A percentile compares a stretch with the other conserved stretches of the same genome.
Conservation (phyloP, 2,329 filamentous ascomycete genomes). For the Fusarium phyllophilum region DNA sequence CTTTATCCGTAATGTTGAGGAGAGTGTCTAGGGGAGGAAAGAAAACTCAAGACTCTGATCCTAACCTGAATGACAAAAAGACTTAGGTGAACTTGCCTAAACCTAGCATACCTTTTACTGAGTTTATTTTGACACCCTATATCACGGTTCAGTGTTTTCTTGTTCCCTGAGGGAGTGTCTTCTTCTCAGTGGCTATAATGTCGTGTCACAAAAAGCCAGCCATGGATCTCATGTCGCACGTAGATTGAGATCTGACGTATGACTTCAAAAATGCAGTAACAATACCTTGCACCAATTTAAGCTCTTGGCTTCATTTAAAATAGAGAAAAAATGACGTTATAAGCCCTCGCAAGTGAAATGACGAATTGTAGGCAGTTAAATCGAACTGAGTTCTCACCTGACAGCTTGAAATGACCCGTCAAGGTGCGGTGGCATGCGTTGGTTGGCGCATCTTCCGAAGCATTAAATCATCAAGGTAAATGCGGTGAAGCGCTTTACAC, state of each 20-base stretch:
- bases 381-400: not conserved
- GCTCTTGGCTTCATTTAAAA: too few relatives aligned
- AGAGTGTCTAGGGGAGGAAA: too few relatives aligned
- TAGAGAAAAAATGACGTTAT: not conserved
- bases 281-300: not conserved
- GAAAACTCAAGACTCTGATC: too few relatives aligned
- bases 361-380: not conserved
- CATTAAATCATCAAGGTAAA: not conserved
- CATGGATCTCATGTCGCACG: not conserved
- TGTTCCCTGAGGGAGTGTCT: too few relatives aligned
- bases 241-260: not conserved
- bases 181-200: not conserved
- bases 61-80: too few relatives aligned
- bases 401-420: not conserved
- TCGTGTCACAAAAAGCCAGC: not conserved
- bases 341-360: not conserved
- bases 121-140: too few relatives aligned
- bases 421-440: not conserved
- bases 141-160: too few relatives aligned
- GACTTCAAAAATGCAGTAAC: not conserved
- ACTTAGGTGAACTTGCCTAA: too few relatives aligned
- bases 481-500: slow-evolving; percentile 16
- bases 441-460: not conserved
- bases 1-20: not conserved
- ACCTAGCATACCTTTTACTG: too few relatives aligned